Evolutionary conservation across 345 rosid genomes (phyloP).

Genomic region (Acer saccharum): DNA sequence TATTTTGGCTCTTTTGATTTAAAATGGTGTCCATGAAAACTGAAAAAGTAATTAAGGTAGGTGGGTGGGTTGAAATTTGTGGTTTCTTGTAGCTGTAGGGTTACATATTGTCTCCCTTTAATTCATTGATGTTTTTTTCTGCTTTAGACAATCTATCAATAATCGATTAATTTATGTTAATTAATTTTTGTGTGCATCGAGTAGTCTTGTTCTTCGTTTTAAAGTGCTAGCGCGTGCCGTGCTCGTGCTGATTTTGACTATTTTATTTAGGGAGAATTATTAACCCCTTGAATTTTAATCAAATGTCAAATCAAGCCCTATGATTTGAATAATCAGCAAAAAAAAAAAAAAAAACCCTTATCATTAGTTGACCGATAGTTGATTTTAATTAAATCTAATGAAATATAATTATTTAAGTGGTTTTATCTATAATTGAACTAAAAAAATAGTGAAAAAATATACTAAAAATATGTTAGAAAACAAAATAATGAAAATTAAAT

Average conservation of each 20-base stretch:
- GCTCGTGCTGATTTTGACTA: background rate
- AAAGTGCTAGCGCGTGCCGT: background rate
- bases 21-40: background rate
- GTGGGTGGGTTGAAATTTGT: slow-evolving; percentile 9
- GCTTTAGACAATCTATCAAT: background rate
- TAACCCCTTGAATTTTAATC: too few relatives aligned
- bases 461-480: too few relatives aligned
- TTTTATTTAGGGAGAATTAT: too few relatives aligned
- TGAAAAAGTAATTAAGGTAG: slow-evolving; percentile 4
- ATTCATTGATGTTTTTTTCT: background rate
- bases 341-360: too few relatives aligned
- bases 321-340: too few relatives aligned
- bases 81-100: background rate
- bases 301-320: too few relatives aligned
- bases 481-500: too few relatives aligned
- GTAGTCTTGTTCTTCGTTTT: background rate
- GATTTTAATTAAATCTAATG: too few relatives aligned
- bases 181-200: background rate
- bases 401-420: too few relatives aligned
- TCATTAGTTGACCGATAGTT: too few relatives aligned
- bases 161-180: background rate
- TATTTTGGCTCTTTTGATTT: background rate
- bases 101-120: background rate
- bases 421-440: too few relatives aligned
- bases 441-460: too few relatives aligned